phyloP scores from a whole-genome alignment of 2,329 filamentous ascomycete genomes.

The Byssoonygena ceratinophila region DNA sequence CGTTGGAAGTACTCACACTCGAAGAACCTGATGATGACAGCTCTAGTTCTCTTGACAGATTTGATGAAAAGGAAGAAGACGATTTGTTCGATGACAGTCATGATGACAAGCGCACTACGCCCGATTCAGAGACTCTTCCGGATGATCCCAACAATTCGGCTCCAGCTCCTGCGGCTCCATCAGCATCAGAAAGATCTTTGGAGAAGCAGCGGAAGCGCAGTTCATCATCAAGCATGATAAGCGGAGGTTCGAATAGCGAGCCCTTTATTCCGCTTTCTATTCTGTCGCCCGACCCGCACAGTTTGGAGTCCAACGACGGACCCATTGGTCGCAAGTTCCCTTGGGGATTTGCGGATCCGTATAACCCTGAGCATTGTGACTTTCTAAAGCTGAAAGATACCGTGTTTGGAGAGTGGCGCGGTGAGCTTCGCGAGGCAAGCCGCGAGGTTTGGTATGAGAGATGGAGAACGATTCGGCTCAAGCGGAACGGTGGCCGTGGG shows the following conservation, averaged over 20 bases:
- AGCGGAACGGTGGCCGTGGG: slow-evolving; percentile 18
- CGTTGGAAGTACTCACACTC: slow-evolving; percentile 72
- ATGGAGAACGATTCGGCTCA: slow-evolving; percentile 59
- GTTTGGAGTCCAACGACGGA: slow-evolving; percentile 42
- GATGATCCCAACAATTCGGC: not conserved
- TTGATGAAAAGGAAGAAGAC: slow-evolving; percentile 44
- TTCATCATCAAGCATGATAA: slow-evolving; percentile 21
- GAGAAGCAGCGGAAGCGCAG: slow-evolving; percentile 10
- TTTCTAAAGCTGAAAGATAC: slow-evolving; percentile 82
- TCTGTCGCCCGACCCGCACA: slow-evolving; percentile 83
- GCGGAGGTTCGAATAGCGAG: slow-evolving; percentile 22
- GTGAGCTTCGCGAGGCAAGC: slow-evolving; percentile 79
- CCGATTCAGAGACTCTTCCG: slow-evolving; percentile 22
- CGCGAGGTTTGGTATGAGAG: slow-evolving; percentile 90
- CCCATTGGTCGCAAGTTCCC: slow-evolving; percentile 75
- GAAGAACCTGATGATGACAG: slow-evolving; percentile 60
- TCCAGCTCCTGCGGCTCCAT: slow-evolving; percentile 3
- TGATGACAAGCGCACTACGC: slow-evolving; percentile 19
- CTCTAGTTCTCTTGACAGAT: slow-evolving; percentile 29
- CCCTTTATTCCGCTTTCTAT: slow-evolving; percentile 82
- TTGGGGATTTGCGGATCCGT: slow-evolving; percentile 94
- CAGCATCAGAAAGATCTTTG: not conserved
- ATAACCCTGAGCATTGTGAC: slow-evolving; percentile 85
- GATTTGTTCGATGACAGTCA: slow-evolving; percentile 24
- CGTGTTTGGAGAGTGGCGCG: slow-evolving; percentile 87